A percentile compares a stretch with the other conserved stretches of the same genome.
These are phyloP conservation scores for Candida qinlingensis DNA, from an alignment of 805 yeast species.

Conservation along the genomic window DNA sequence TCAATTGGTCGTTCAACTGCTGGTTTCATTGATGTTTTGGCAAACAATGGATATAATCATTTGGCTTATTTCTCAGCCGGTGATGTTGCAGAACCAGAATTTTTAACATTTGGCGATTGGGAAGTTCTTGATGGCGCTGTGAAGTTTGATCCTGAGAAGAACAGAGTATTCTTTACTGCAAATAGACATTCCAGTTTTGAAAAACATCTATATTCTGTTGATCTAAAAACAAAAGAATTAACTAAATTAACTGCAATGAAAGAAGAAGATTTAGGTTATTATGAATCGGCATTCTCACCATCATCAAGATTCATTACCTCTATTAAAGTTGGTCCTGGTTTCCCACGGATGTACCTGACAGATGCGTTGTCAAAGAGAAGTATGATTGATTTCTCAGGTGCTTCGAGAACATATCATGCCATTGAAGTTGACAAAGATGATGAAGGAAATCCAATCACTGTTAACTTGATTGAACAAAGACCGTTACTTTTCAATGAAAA, in stretches of 20 bases:
- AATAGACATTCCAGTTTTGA: constrained; percentile 46
- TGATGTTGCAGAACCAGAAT: constrained; percentile 33
- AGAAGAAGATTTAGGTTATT: constrained; percentile 37
- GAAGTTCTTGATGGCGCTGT: constrained; percentile 42
- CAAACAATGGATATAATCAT: constrained; percentile 52
- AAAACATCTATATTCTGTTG: constrained; percentile 52
- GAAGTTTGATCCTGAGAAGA: constrained; percentile 41
- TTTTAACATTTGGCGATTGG: constrained; percentile 43
- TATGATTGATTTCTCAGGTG: constrained; percentile 16
- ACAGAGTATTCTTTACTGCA: constrained; percentile 49
- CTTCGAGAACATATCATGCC: constrained; percentile 17
- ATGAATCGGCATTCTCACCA: constrained; percentile 47
- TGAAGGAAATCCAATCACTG: constrained; percentile 19
- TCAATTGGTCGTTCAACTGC: constrained; percentile 25
- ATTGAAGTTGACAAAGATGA: constrained; percentile 18
- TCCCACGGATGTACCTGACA: constrained; percentile 14
- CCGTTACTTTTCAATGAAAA: constrained; percentile 50
- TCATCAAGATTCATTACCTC: constrained; percentile 49
- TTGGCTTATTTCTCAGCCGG: constrained; percentile 53
- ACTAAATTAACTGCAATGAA: constrained; percentile 24
- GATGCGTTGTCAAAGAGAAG: constrained; percentile 11
- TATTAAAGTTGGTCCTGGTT: constrained; percentile 22
- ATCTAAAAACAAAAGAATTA: constrained; percentile 27
- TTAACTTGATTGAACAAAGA: constrained; percentile 55
- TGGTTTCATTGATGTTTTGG: constrained; percentile 64